Percentiles rank a stretch among this genome's conserved stretches.
phyloP scores from a whole-genome alignment of 257 asterid species.

The Solanum piurae region DNA sequence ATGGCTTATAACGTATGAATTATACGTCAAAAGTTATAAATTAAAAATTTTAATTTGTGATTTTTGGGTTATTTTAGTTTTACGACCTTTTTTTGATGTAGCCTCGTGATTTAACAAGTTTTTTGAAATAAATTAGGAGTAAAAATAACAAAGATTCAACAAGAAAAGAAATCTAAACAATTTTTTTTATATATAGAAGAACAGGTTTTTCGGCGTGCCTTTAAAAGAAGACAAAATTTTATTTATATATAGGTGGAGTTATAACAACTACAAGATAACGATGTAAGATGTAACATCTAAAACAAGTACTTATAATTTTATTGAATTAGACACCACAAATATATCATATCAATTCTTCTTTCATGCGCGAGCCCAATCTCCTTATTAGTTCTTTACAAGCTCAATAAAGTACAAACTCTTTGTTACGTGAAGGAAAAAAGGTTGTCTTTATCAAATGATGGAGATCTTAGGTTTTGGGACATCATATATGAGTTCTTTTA shows the following conservation, averaged over 20 bases:
- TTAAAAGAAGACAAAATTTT: too few species aligned
- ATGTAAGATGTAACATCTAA: not conserved
- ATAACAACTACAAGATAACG: not conserved
- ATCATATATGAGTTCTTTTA: too few species aligned
- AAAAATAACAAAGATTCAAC: not conserved
- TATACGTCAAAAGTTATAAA: too few species aligned
- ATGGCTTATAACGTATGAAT: too few species aligned
- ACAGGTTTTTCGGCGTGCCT: not conserved
- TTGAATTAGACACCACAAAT: not conserved
- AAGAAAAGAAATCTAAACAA: not conserved
- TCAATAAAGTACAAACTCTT: not conserved
- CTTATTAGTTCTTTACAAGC: not conserved
- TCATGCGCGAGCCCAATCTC: not conserved
- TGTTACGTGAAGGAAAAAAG: not conserved
- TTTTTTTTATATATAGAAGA: too few species aligned
- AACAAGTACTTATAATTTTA: too few species aligned
- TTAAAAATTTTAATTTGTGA: too few species aligned
- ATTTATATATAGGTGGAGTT: not conserved
- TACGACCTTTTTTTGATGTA: too few species aligned
- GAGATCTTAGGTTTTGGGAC: too few species aligned
- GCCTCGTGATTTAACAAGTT: not conserved
- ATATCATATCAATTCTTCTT: not conserved
- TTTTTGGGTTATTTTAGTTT: not conserved
- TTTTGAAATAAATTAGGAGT: too few species aligned
- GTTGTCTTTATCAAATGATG: not conserved